Base-by-base conservation (phyloP, 208 protist genomes). In the Acanthamoeba triangularis region DNA sequence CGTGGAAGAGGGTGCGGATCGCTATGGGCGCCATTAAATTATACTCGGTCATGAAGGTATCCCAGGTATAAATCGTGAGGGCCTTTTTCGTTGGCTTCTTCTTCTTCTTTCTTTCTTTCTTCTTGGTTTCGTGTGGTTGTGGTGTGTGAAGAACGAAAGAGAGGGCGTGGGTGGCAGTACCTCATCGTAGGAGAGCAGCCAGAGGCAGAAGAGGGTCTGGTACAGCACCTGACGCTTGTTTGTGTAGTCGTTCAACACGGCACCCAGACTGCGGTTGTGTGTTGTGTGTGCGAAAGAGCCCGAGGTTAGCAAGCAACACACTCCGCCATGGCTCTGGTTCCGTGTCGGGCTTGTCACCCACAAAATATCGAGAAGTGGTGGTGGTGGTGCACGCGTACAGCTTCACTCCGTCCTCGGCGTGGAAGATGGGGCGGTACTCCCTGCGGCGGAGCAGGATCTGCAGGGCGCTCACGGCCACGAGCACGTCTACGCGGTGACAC, bases 201-300 rank as follows among this genome's bases (percentile, higher is more conserved):
- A 94, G 47, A 94, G 67, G 52, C 90, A 94, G 52, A 59, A 94
- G 35, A 94, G 37, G 28, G 90, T 63, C 65, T 94, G 67, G 69
- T 94, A 94, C 30, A 94, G 61, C 30, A 94, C 47, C 28, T 72
- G 90, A 13, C 82, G 82, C 56, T 90, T 90, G 82, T 90, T 67
- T 67, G 56, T 67, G 56, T 90, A 67, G 82, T 90, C 56, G 33
- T 90, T 30, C n/a, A 90, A n/a, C 33, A 90, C 44, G n/a, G 44
- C 33, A n/a, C 33, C 54, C 16, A 90, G 82, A 13, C 76, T 41
- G 0, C 41, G 41, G 41, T n/a, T n/a, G n/a, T n/a, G n/a, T n/a
- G n/a, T n/a, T n/a, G n/a, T 4, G 41, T 44, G 41, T 44, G 1
- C 41, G 41, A 44, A 4, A 44, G 41, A 44, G 41, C n/a, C n/a